These are phyloP conservation scores for Podila epigama DNA, from an alignment of 192 early-diverging fungal genomes.

Conservation along the genomic window DNA sequence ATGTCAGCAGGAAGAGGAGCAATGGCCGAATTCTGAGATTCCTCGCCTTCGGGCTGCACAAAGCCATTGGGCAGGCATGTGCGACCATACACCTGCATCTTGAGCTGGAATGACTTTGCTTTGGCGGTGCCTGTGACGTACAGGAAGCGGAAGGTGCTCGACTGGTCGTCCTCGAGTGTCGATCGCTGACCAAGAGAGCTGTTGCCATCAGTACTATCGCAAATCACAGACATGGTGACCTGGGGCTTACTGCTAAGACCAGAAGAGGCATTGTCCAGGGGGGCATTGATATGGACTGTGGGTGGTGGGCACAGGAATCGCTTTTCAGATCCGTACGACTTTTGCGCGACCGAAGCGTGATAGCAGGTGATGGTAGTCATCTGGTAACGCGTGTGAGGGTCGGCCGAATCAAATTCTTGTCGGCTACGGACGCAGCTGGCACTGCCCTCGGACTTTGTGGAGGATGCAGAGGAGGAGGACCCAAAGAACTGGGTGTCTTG, in stretches of 20 bases:
- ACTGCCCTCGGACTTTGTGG: constrained; percentile 28
- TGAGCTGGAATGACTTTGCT: constrained; percentile 79
- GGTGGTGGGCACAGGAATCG: constrained; percentile 84
- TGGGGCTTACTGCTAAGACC: constrained; percentile 59
- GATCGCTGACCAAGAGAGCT: constrained; percentile 57
- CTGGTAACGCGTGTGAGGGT: constrained; percentile 11
- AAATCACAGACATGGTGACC: constrained; percentile 68
- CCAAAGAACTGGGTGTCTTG: not conserved
- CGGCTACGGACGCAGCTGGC: not conserved
- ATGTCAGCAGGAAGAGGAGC: constrained; percentile 35
- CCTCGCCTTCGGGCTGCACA: constrained; percentile 12
- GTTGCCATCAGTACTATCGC: constrained; percentile 64
- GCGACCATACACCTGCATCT: constrained; percentile 63
- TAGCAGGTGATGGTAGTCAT: constrained; percentile 79
- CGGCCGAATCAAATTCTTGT: constrained; percentile 31
- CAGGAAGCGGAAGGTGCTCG: constrained; percentile 76
- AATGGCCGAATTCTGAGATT: not conserved
- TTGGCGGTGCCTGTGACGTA: constrained; percentile 83
- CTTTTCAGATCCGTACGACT: constrained; percentile 94
- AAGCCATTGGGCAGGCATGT: constrained; percentile 41
- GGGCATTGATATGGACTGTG: constrained; percentile 63
- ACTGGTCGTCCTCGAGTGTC: constrained; percentile 58
- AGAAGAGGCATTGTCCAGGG: constrained; percentile 48
- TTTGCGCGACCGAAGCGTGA: constrained; percentile 88
- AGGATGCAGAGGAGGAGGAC: too few species aligned